phyloP scores from a whole-genome alignment of 2,329 filamentous ascomycete species.

The Aureobasidium sp. region DNA sequence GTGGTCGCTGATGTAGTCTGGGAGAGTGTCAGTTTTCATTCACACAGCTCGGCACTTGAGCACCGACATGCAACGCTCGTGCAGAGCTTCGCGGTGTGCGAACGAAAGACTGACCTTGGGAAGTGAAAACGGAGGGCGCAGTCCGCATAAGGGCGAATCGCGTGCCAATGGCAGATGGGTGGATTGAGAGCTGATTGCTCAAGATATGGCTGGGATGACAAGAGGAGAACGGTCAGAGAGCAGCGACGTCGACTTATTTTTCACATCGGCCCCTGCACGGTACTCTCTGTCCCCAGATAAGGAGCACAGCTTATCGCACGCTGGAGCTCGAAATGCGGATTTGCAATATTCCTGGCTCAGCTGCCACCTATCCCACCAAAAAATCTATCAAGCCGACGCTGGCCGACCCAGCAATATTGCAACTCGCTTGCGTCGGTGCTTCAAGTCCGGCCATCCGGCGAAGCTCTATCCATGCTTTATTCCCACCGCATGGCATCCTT shows the following conservation, averaged over 20 bases:
- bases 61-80: constrained; percentile 9
- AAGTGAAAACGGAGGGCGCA: constrained; percentile 46
- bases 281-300: constrained; percentile 1
- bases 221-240: constrained; percentile 20
- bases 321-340: neutral
- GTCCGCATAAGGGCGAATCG: constrained; percentile 36
- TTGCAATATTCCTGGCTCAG: constrained; percentile 5
- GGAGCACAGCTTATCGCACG: constrained; percentile 12
- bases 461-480: constrained; percentile 10
- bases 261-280: constrained; percentile 13
- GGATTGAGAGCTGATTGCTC: constrained; percentile 6
- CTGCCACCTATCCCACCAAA: neutral
- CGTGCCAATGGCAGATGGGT: constrained; percentile 19
- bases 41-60: neutral
- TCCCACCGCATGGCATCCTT: neutral
- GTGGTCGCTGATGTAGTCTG: constrained; percentile 64
- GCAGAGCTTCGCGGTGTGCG: constrained; percentile 4
- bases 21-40: constrained; percentile 9
- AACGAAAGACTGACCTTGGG: constrained; percentile 40
- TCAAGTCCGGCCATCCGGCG: neutral
- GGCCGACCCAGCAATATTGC: constrained; percentile 2
- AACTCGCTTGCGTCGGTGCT: constrained; percentile 3
- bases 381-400: neutral
- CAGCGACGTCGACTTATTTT: constrained; percentile 11
- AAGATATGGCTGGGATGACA: constrained; percentile 24